These are phyloP conservation scores for Actinomucor elegans DNA, from an alignment of 371 early-diverging fungal species.

Conservation along the genomic window DNA sequence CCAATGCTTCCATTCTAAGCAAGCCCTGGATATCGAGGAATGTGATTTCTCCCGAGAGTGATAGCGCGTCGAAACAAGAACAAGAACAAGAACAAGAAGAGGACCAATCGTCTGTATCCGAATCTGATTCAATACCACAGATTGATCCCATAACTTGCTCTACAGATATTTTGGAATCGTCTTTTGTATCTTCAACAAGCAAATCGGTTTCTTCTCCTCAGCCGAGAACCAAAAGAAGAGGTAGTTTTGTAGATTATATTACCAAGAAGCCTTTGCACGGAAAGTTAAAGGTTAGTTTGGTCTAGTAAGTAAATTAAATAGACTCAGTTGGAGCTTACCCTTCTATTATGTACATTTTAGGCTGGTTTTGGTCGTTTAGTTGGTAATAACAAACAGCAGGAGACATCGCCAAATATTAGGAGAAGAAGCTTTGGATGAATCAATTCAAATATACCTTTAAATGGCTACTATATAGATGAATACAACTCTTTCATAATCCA, in stretches of 20 bases:
- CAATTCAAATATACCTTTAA: background rate
- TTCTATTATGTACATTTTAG: background rate
- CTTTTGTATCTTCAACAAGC: background rate
- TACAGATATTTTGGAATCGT: background rate
- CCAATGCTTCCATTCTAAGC: conserved; percentile 17
- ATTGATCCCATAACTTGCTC: background rate
- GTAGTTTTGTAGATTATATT: conserved; percentile 14
- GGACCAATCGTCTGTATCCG: background rate
- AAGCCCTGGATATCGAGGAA: conserved; percentile 21
- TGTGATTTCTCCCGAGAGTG: background rate
- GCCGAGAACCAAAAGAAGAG: conserved; percentile 8
- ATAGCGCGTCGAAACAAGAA: background rate
- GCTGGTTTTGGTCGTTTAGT: conserved; percentile 12
- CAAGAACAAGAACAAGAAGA: background rate
- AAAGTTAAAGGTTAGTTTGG: conserved; percentile 3
- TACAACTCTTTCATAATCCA: too few species aligned
- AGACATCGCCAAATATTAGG: background rate
- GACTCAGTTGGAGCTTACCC: background rate
- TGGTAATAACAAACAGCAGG: background rate
- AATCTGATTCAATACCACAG: background rate
- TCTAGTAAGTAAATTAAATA: background rate
- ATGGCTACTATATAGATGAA: too few species aligned
- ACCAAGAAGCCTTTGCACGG: conserved; percentile 7
- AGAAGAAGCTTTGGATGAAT: conserved; percentile 10
- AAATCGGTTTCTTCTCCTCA: background rate